Conservation (phyloP, 805 yeast species). For the Ogataea allantospora region DNA sequence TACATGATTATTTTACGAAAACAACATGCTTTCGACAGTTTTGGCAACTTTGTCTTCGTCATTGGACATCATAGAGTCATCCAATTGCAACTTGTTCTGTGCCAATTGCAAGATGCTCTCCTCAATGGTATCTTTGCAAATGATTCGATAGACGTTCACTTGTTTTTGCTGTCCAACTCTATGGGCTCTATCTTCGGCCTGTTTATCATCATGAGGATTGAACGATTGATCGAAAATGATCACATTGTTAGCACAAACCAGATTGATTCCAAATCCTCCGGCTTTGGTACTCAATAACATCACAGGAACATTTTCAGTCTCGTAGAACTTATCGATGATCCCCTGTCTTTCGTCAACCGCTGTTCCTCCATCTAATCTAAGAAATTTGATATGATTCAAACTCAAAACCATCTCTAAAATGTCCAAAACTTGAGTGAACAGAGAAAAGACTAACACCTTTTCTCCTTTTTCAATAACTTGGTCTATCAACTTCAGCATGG, state of each 20-base stretch:
- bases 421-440: conserved; percentile 90
- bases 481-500: conserved; percentile 56
- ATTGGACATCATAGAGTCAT: conserved; percentile 53
- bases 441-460: conserved; percentile 80
- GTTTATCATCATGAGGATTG: conserved; percentile 98
- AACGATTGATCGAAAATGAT: conserved; percentile 90
- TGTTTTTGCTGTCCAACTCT: conserved; percentile 86
- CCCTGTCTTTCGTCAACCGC: conserved; percentile 92
- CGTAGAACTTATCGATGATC: conserved; percentile 83
- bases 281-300: conserved; percentile 92
- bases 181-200: conserved; percentile 98
- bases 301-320: conserved; percentile 77
- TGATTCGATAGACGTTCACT: conserved; percentile 74
- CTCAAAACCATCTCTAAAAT: conserved; percentile 76
- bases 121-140: conserved; percentile 76
- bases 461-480: conserved; percentile 53
- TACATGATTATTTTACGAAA: conserved; percentile 25
- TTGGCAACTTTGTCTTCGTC: conserved; percentile 53
- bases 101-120: conserved; percentile 86
- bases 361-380: conserved; percentile 91
- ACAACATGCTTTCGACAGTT: conserved; percentile 49
- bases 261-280: conserved; percentile 97
- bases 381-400: conserved; percentile 60
- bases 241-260: conserved; percentile 92
- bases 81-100: conserved; percentile 86